Evolutionary conservation across 2,329 filamentous ascomycete species (phyloP), one percentile per base, ranked within the genome.

Genomic region (Diaporthe australafricana): DNA sequence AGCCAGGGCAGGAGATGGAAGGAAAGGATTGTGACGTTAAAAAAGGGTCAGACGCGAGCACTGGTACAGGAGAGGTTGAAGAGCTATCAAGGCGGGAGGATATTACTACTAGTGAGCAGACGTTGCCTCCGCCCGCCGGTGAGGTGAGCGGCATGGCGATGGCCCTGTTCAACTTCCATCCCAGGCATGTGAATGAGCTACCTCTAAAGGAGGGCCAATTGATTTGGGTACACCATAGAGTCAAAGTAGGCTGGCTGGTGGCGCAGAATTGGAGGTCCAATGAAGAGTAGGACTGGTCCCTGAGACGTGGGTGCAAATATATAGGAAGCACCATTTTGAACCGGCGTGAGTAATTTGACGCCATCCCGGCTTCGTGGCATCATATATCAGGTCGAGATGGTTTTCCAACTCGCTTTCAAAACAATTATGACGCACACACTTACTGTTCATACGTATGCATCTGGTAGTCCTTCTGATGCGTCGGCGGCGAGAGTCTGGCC

Each of bases 71-170:
- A 5, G 32, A 35, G 9, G 32, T 9, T 35, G 9, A 35, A 35
- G 32, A 35, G 9, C 5, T 35, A 20, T 32, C 17, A n/a, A 8
- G 16, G 6, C 27, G 4, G 16, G 27, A 32, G 5, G 32, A 11
- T 22, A n/a, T 7, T 4, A 56, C 3, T 5, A 5, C 7, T 5
- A 17, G 20, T 17, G 3, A 11, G 6, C 3, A 8, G 5, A 16
- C 25, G n/a, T 2, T 2, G 14, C 0, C 3, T 32, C 17, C 14
- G 20, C 1, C 1, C 17, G 17, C 2, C 11, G 55, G 20, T 3
- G 20, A 11, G 1, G 1, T 42, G 0, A 27, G 42, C 8, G 11
- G 11, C 6, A 7, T 7, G 11, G 55, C 14, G 14, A n/a, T 60
- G 6, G 55, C 35, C 7, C 17, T 42, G 16, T 6, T 11, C 35